These are phyloP conservation scores for Colletotrichum neosansevieriae DNA, from an alignment of 2,329 filamentous ascomycete genomes.

Conservation along the genomic window DNA sequence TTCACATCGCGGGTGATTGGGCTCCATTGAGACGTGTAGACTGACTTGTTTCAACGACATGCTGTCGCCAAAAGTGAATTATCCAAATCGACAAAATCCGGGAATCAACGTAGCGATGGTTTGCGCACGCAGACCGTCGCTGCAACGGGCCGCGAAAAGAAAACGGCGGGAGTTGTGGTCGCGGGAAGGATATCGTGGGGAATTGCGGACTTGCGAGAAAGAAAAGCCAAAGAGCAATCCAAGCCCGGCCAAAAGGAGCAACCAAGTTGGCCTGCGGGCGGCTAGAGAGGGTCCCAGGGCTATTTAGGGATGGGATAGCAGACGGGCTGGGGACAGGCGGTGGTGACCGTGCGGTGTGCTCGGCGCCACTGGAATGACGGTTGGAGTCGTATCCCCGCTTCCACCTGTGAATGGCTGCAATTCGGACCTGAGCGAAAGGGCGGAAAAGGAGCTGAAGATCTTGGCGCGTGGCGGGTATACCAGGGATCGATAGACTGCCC, in stretches of 20 bases:
- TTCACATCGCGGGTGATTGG: neutral
- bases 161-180: too few relatives aligned
- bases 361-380: conserved; percentile 41
- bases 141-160: conserved; percentile 23
- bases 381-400: conserved; percentile 42
- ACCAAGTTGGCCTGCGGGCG: conserved; percentile 26
- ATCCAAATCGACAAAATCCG: neutral
- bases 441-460: conserved; percentile 29
- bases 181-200: conserved; percentile 33
- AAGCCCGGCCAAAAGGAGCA: conserved; percentile 8
- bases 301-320: conserved; percentile 40
- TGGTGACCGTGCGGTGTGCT: conserved; percentile 39
- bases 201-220: conserved; percentile 32
- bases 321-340: conserved; percentile 21
- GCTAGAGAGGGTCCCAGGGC: conserved; percentile 41
- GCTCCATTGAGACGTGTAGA: conserved; percentile 26
- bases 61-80: conserved; percentile 40
- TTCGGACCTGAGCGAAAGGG: conserved; percentile 35
- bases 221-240: conserved; percentile 37
- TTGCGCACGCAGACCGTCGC: conserved; percentile 33
- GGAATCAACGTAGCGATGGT: neutral
- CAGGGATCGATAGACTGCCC: conserved; percentile 38
- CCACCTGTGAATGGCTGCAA: conserved; percentile 35
- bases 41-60: conserved; percentile 74
- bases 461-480: conserved; percentile 40